phyloP scores from a whole-genome alignment of 2,329 filamentous ascomycete species.

The Pyrenochaeta sp. region DNA sequence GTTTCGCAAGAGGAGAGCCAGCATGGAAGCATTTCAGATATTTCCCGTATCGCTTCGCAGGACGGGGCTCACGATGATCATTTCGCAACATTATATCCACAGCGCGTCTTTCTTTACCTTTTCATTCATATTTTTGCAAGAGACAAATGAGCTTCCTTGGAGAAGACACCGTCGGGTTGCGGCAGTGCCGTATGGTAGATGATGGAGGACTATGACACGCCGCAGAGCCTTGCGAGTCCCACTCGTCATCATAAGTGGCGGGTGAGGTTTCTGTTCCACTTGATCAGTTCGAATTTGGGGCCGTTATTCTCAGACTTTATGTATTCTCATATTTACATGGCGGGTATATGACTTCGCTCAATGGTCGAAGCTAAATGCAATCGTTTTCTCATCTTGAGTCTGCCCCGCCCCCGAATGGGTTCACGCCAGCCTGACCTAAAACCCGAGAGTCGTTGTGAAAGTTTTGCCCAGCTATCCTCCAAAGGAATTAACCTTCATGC shows the following conservation, averaged over 20 bases:
- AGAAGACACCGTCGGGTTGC: not conserved
- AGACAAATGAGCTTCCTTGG: not conserved
- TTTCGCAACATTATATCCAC: not conserved
- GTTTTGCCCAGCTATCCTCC: no score
- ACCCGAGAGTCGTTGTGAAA: no score
- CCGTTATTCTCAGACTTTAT: constrained; percentile 5
- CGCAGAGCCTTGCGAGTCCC: constrained; percentile 7
- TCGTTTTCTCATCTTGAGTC: constrained; percentile 8
- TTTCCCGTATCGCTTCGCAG: constrained; percentile 30
- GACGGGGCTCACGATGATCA: constrained; percentile 1
- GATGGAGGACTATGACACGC: constrained; percentile 2
- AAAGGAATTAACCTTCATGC: no score
- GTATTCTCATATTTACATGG: constrained; percentile 11
- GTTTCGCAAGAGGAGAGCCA: constrained; percentile 48
- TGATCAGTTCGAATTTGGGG: constrained; percentile 6
- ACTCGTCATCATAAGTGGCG: constrained; percentile 8
- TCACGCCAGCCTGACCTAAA: constrained; percentile 1
- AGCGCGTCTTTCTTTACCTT: no score
- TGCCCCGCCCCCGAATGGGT: constrained; percentile 10
- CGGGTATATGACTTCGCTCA: constrained; percentile 19
- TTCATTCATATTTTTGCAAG: not conserved
- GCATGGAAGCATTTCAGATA: constrained; percentile 33
- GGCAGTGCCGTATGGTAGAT: constrained; percentile 7
- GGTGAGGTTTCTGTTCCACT: constrained; percentile 1
- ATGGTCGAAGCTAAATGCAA: constrained; percentile 8